A percentile compares a stretch with the other conserved stretches of the same genome.
phyloP scores from a whole-genome alignment of 306 rosid genomes.

The Quercus berberidifolia region DNA sequence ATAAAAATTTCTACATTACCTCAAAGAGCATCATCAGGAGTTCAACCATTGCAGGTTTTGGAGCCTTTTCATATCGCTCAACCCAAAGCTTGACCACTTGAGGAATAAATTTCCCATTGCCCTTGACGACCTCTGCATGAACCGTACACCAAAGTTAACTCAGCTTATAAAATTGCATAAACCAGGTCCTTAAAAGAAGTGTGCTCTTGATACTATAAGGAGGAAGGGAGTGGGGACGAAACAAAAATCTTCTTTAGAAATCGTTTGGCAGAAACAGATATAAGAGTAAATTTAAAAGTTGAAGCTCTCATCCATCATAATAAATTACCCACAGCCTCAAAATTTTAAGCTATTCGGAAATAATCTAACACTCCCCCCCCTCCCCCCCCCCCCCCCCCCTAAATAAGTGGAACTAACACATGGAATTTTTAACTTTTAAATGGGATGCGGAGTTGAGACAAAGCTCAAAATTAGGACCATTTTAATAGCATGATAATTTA shows the following conservation, averaged over 20 bases:
- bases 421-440: too few species aligned
- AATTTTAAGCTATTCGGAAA: too few species aligned
- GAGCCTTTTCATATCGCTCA: slow-evolving; percentile 77
- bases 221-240: too few species aligned
- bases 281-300: background rate
- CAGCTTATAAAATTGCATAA: background rate
- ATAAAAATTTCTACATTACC: slow-evolving; percentile 37
- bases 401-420: too few species aligned
- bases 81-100: slow-evolving; percentile 85
- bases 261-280: background rate
- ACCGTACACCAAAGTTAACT: slow-evolving; percentile 22
- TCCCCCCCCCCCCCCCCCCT: too few species aligned
- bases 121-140: slow-evolving; percentile 78
- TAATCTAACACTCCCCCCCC: too few species aligned
- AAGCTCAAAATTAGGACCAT: too few species aligned
- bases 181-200: background rate
- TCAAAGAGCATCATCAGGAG: slow-evolving; percentile 83
- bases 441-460: too few species aligned
- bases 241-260: background rate
- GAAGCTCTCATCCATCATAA: background rate
- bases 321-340: too few species aligned
- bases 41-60: slow-evolving; percentile 73
- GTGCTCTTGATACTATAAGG: background rate
- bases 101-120: slow-evolving; percentile 67
- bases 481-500: too few species aligned